Percentiles rank a stretch among this genome's conserved stretches.
phyloP scores from a whole-genome alignment of 169 alveolate species.

The Plasmodium malariae region DNA sequence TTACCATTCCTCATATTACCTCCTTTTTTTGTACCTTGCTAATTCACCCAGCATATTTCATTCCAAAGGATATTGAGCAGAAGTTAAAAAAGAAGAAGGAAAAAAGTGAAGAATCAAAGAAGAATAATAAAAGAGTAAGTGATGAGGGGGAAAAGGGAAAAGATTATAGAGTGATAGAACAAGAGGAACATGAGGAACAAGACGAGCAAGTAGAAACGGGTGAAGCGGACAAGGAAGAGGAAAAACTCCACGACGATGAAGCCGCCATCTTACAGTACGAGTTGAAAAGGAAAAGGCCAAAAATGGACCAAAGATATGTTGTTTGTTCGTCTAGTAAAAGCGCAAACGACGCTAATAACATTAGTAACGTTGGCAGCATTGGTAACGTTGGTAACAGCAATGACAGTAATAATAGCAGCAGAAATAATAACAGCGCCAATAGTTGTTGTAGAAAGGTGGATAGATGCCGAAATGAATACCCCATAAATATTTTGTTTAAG shows the following conservation, averaged over 20 bases:
- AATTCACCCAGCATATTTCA: slow-evolving; percentile 50
- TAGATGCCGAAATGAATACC: slow-evolving; percentile 53
- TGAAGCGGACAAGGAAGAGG: slow-evolving; percentile 7
- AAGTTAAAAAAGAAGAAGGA: slow-evolving; percentile 15
- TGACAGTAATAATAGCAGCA: slow-evolving; percentile 32
- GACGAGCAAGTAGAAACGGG: background rate
- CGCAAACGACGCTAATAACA: background rate
- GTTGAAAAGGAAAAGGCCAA: slow-evolving; percentile 58
- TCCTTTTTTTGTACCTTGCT: slow-evolving; percentile 68
- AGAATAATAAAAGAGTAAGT: background rate
- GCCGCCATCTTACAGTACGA: slow-evolving; percentile 70
- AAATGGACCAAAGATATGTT: slow-evolving; percentile 36
- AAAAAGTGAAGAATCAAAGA: background rate
- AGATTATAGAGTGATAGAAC: background rate
- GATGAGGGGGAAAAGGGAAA: background rate
- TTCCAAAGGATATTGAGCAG: slow-evolving; percentile 68
- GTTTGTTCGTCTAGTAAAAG: background rate
- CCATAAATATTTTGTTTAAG: slow-evolving; percentile 81
- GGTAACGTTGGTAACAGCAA: no score
- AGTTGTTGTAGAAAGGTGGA: background rate
- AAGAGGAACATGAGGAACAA: background rate
- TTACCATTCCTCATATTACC: slow-evolving; percentile 81
- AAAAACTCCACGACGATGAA: slow-evolving; percentile 55
- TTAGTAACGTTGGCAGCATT: background rate
- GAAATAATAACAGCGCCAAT: background rate